Conservation (phyloP, 441 rosid genomes). For the Pelargonium citronellum region DNA sequence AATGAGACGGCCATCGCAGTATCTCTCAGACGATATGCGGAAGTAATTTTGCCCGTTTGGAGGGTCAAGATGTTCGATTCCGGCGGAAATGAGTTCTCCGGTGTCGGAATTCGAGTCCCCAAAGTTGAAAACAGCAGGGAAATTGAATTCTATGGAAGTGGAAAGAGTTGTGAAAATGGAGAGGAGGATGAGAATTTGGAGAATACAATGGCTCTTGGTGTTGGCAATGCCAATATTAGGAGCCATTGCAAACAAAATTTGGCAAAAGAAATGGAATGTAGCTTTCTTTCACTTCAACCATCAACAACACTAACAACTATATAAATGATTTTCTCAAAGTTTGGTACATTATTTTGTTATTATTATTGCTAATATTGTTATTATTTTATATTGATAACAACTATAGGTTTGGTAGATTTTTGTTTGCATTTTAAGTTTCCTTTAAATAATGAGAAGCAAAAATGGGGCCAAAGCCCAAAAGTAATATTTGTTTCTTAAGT, state of each 20-base stretch:
- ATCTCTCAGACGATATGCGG: constrained; percentile 43
- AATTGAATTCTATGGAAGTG: constrained; percentile 39
- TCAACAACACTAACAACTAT: not conserved
- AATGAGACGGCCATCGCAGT: constrained; percentile 55
- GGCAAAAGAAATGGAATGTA: not conserved
- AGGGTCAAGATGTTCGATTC: constrained; percentile 35
- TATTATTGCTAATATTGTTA: too few species aligned
- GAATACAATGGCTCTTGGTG: constrained; percentile 1
- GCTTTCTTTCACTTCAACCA: not conserved
- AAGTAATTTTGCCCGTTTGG: constrained; percentile 49
- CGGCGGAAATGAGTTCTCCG: constrained; percentile 43
- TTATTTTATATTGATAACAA: too few species aligned
- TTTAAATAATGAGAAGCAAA: too few species aligned
- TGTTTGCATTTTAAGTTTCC: too few species aligned
- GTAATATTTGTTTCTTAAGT: too few species aligned
- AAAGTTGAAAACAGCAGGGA: constrained; percentile 52
- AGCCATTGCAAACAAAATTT: not conserved
- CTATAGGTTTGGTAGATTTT: too few species aligned
- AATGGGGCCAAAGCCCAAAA: too few species aligned
- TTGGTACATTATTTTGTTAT: not conserved
- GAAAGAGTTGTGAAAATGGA: constrained; percentile 19
- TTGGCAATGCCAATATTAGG: not conserved
- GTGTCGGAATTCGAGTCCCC: constrained; percentile 75
- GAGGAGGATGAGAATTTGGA: constrained; percentile 22
- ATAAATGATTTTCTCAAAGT: not conserved